phyloP scores from a whole-genome alignment of 768 basidiomycete species.

The Suillus clintonianus region DNA sequence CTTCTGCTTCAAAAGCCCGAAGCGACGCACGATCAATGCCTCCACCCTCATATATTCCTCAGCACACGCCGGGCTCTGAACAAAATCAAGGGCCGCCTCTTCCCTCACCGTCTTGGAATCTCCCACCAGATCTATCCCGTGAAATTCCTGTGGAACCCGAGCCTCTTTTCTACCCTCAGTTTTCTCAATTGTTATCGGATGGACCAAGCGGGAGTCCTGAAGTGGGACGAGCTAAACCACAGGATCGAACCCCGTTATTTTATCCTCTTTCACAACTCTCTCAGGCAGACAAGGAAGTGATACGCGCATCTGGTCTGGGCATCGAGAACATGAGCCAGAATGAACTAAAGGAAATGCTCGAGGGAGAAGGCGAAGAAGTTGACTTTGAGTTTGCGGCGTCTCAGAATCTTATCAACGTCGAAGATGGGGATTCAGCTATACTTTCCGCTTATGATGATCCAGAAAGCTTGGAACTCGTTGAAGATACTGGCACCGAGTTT shows the following conservation, averaged over 20 bases:
- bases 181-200: slow-evolving; percentile 18
- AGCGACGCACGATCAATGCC: slow-evolving; percentile 39
- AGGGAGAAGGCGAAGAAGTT: slow-evolving; percentile 36
- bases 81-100: neutral
- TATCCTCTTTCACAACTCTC: slow-evolving; percentile 66
- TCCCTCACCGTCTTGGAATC: slow-evolving; percentile 1
- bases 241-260: slow-evolving; percentile 32
- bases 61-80: slow-evolving; percentile 12
- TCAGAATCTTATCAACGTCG: neutral
- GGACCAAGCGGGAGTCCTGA: slow-evolving; percentile 1
- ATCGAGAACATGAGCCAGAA: slow-evolving; percentile 65
- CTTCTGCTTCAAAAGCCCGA: slow-evolving; percentile 11
- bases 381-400: slow-evolving; percentile 18
- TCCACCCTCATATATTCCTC: slow-evolving; percentile 33
- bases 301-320: slow-evolving; percentile 65
- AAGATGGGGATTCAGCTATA: slow-evolving; percentile 6
- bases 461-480: slow-evolving; percentile 32
- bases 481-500: slow-evolving; percentile 26
- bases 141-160: slow-evolving; percentile 8
- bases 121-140: neutral
- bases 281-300: slow-evolving; percentile 48
- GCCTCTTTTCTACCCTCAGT: slow-evolving; percentile 26
- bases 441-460: slow-evolving; percentile 3
- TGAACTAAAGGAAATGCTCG: slow-evolving; percentile 53
- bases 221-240: neutral